Evolutionary conservation across 305 asterid genomes (phyloP).

Genomic region (Rubia balearica): DNA sequence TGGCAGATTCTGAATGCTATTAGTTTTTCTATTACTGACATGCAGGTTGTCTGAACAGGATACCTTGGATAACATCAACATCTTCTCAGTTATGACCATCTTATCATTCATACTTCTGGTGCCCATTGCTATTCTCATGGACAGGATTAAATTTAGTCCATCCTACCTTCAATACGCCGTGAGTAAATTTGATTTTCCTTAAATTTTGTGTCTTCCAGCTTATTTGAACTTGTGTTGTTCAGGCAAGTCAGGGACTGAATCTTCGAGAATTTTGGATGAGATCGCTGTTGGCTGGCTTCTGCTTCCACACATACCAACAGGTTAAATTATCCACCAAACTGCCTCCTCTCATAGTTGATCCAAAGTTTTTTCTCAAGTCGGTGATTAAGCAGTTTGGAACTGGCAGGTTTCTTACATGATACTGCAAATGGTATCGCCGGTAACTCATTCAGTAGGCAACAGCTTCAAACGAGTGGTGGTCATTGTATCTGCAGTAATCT

Average conservation of each 20-base stretch:
- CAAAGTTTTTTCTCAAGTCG: not conserved
- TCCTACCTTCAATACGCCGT: conserved; percentile 57
- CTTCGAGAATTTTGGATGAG: conserved; percentile 45
- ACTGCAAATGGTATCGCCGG: conserved; percentile 70
- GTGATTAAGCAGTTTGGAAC: not conserved
- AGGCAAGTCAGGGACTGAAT: conserved; percentile 68
- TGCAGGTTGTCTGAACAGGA: conserved; percentile 42
- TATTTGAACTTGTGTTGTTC: conserved; percentile 10
- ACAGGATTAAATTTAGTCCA: conserved; percentile 67
- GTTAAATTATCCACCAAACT: conserved; percentile 18
- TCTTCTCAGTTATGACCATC: conserved; percentile 64
- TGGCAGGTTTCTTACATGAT: conserved; percentile 73
- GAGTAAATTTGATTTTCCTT: conserved; percentile 22
- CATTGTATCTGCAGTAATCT: conserved; percentile 62
- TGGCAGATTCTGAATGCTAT: not conserved
- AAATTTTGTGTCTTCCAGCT: not conserved
- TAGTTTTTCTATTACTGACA: not conserved
- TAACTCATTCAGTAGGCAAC: conserved; percentile 86
- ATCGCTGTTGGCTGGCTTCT: conserved; percentile 62
- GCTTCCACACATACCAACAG: conserved; percentile 88
- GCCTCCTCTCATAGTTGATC: not conserved
- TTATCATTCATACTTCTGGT: conserved; percentile 56
- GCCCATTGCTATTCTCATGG: conserved; percentile 54
- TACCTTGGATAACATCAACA: conserved; percentile 64
- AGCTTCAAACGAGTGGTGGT: conserved; percentile 81